Evolutionary conservation across 2,329 filamentous ascomycete species (phyloP), one percentile per base, ranked within the genome.

Genomic region (Aureobasidium sp.): DNA sequence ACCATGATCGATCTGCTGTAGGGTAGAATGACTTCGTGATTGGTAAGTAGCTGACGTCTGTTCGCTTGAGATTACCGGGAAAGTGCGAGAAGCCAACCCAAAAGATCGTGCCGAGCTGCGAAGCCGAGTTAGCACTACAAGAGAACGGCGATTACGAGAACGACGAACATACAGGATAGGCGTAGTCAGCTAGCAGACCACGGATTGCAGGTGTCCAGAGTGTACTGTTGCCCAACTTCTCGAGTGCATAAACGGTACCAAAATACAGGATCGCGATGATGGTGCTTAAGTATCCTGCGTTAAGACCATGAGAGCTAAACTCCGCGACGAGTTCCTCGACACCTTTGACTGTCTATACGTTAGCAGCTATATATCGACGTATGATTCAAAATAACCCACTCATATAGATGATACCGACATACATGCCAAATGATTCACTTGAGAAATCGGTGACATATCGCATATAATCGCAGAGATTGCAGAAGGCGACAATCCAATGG

Each of bases 381-480:
- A n/a, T 3, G n/a, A 7, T 9, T 9, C 5, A 23, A 23, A n/a
- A 45, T 36, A 20, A 68, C 71, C 63, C 66, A 82, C 77, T 63
- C 69, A 86, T 81, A 65, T 88, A 87, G 53, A 87, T 86, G 60
- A 87, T 86, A 13, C 84, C 85, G 8, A 87, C 84, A 70, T 88
- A 87, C 70, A 84, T 79, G 50, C 83, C 84, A 65, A 87, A 87
- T 0, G 81, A 78, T 64, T 86, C 81, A 62, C 81, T 84, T 0
- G 84, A 86, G 67, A 88, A 88, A 66, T 87, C 84, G 2, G 85
- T 88, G 40, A 88, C 84, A 68, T 87, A 87, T 9, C 85, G 81
- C 85, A 88, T 87, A 70, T 87, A 87, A 69, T 88, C 84, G 71
- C 85, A 86, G 45, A 80, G 75, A 67, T 88, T 88, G 63, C 80